Conservation (phyloP, 371 early-diverging fungal species). For the Saksenaea oblongispora region DNA sequence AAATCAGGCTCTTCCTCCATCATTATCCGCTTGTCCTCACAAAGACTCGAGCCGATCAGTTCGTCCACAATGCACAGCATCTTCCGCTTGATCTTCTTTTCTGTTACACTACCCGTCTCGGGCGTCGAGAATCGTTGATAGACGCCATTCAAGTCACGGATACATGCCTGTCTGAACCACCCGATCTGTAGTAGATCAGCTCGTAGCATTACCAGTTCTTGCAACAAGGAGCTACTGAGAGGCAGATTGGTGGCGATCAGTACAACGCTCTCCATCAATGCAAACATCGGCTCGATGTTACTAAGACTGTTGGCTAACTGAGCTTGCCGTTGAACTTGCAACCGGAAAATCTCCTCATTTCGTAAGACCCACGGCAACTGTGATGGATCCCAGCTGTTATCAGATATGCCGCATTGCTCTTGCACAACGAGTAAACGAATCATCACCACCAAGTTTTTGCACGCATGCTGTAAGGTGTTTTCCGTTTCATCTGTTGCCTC, state of each 20-base stretch:
- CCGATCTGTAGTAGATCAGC: conserved; percentile 40
- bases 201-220: conserved; percentile 39
- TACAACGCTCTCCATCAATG: conserved; percentile 35
- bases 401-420: conserved; percentile 18
- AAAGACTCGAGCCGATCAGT: conserved; percentile 33
- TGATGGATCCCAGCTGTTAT: conserved; percentile 1
- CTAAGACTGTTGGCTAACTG: conserved; percentile 35
- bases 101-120: conserved; percentile 24
- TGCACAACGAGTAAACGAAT: conserved; percentile 54
- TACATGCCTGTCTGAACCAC: conserved; percentile 50
- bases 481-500: conserved; percentile 29
- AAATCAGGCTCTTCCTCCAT: conserved; percentile 35
- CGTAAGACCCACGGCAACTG: conserved; percentile 31
- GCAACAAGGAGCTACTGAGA: conserved; percentile 39
- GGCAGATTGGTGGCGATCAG: conserved; percentile 43
- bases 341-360: conserved; percentile 34
- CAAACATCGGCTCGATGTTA: conserved; percentile 44
- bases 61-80: conserved; percentile 49
- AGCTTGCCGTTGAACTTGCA: conserved; percentile 31
- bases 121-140: conserved; percentile 48
- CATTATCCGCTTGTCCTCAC: conserved; percentile 12
- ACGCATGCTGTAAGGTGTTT: conserved; percentile 34
- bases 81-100: conserved; percentile 41
- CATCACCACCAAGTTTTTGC: conserved; percentile 50
- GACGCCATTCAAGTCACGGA: conserved; percentile 45